Evolutionary conservation across 2,329 filamentous ascomycete species (phyloP).

Genomic region (Pestalotiopsis sp.): DNA sequence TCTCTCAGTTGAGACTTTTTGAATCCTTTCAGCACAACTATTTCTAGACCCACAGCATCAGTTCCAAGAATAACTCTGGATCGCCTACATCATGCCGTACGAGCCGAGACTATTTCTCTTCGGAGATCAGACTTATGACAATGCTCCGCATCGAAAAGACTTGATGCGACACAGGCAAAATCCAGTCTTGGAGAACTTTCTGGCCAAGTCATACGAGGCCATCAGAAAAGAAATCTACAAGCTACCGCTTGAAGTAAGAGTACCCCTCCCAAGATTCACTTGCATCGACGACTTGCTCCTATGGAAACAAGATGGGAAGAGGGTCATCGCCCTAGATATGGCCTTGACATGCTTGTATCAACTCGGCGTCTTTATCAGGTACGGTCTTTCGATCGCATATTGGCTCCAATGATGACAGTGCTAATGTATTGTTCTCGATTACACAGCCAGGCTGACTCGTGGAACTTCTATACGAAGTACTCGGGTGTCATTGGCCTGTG

Average conservation of each 20-base stretch:
- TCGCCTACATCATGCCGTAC: constrained; percentile 8
- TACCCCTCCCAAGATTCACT: constrained; percentile 23
- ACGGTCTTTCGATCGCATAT: neutral
- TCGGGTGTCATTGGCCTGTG: constrained; percentile 28
- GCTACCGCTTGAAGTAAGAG: constrained; percentile 17
- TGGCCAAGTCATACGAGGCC: constrained; percentile 18
- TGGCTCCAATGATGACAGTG: neutral
- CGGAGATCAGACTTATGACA: constrained; percentile 24
- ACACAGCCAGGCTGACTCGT: constrained; percentile 19
- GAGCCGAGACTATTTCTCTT: constrained; percentile 20
- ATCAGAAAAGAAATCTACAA: constrained; percentile 20
- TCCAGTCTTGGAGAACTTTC: constrained; percentile 19
- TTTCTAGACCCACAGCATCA: neutral
- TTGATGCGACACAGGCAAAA: constrained; percentile 17
- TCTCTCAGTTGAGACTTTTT: too few species aligned
- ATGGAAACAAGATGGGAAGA: constrained; percentile 19
- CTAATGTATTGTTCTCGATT: neutral
- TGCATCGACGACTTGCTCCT: constrained; percentile 22
- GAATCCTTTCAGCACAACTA: neutral
- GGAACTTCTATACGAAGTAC: constrained; percentile 11
- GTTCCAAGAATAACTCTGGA: neutral
- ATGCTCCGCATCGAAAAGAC: constrained; percentile 17
- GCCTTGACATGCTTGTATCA: constrained; percentile 24
- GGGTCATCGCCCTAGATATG: constrained; percentile 25
- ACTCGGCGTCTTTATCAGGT: constrained; percentile 22